A percentile compares a stretch with the other conserved stretches of the same genome.
phyloP scores from a whole-genome alignment of 257 asterid genomes.

The Parsonsia alboflavescens region DNA sequence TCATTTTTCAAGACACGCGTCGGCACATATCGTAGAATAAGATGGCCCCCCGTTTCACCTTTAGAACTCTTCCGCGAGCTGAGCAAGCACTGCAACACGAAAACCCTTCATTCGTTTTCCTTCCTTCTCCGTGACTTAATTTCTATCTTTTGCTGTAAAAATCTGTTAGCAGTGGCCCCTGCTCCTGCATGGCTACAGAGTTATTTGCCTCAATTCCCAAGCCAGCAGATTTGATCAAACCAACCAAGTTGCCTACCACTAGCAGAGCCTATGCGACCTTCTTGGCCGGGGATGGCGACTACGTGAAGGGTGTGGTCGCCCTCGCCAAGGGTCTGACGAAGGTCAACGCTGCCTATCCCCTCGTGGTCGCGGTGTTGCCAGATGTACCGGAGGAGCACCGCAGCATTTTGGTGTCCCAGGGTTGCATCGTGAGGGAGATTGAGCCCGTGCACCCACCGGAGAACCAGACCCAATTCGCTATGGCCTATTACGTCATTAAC shows the following conservation, averaged over 20 bases:
- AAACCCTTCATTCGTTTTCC: too few species aligned
- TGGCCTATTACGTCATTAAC: conserved; percentile 34
- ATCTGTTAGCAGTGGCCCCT: too few species aligned
- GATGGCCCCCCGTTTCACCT: background rate
- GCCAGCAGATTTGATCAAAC: background rate
- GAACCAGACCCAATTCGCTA: conserved; percentile 22
- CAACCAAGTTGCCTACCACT: background rate
- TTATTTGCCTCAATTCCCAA: background rate
- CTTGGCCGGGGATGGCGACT: conserved; percentile 37
- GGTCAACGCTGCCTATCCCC: conserved; percentile 26
- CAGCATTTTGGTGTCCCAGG: background rate
- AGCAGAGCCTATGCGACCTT: conserved; percentile 30
- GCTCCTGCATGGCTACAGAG: background rate
- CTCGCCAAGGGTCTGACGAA: conserved; percentile 41
- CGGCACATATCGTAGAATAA: background rate
- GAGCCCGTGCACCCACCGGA: conserved; percentile 2
- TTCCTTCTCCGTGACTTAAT: too few species aligned
- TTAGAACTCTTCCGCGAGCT: background rate
- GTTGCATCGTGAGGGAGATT: conserved; percentile 7
- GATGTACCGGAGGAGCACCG: conserved; percentile 8
- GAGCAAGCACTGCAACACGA: too few species aligned
- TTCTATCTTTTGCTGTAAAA: too few species aligned
- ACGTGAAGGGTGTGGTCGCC: conserved; percentile 37
- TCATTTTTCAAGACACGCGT: background rate
- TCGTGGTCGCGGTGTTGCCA: conserved; percentile 31